Evolutionary conservation across 2,329 filamentous ascomycete genomes (phyloP), one percentile per base, ranked within the genome.

Genomic region (Beauveria sp.): DNA sequence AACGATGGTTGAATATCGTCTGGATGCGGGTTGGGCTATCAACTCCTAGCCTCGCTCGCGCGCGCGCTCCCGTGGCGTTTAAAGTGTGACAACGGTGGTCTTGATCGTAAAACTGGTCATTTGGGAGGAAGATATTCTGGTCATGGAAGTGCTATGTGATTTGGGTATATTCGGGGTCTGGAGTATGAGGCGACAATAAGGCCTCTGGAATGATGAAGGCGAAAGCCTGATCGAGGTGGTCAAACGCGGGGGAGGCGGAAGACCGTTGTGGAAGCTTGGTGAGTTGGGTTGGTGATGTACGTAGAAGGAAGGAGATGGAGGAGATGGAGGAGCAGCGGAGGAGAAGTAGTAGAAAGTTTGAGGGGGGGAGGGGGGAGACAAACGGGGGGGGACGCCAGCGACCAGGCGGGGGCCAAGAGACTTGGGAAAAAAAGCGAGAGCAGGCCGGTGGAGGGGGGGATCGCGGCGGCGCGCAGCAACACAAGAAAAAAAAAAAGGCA

Each of bases 61-160:
- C 81, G 80, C 57, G 57, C 81, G 78, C 80, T 85, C 83, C 83
- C 85, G 84, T 86, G 79, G 80, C 81, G 76, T 84, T 88, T 84
- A 88, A 87, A 88, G 85, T 81, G 84, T 87, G 83, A 81, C 82
- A 79, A 77, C 77, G 73, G 73, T 76, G 79, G 79, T 80, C 79
- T 79, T 66, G 77, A 68, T 71, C 69, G 73, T 75, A 67, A 68
- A 73, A 68, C 70, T 81, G 75, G 76, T 85, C 84, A 87, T 87
- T 77, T 73, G 75, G 71, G 67, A 70, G 67, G 70, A 65, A 66
- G 70, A 73, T 74, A 75, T 73, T 68, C 70, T 75, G 70, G 70
- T 76, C 74, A 76, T 76, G 71, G 73, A 75, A 74, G 69, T 61
- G 43, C 59, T 61, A 61, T 61, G 59, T 61, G 59, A 49, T 61